Percentiles rank a stretch among this genome's conserved stretches.
phyloP scores from a whole-genome alignment of 1,284 basidiomycete genomes.

The Porodaedalea pini region DNA sequence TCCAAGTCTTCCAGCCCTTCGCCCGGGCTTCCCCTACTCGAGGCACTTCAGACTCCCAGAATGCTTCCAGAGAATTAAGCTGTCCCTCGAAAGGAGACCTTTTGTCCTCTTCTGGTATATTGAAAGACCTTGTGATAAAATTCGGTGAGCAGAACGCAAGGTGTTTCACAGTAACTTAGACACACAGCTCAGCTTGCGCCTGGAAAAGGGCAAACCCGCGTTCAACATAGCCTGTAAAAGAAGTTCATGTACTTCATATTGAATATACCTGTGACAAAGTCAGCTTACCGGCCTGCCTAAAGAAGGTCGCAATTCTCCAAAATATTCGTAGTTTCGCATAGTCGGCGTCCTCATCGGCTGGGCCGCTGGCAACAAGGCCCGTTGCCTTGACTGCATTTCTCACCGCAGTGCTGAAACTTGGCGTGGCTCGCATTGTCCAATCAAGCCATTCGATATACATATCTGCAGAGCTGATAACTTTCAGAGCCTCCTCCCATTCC shows the following conservation, averaged over 20 bases:
- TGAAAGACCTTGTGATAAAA: slow-evolving; percentile 45
- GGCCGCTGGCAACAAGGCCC: slow-evolving; percentile 33
- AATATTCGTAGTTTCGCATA: slow-evolving; percentile 58
- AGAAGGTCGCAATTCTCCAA: slow-evolving; percentile 65
- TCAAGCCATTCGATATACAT: slow-evolving; percentile 76
- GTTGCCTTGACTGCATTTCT: slow-evolving; percentile 46
- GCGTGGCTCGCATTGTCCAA: slow-evolving; percentile 55
- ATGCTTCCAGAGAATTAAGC: slow-evolving; percentile 61
- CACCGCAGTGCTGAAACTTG: slow-evolving; percentile 49
- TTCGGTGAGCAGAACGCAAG: slow-evolving; percentile 13
- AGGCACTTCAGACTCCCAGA: slow-evolving; percentile 71
- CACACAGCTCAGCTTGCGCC: slow-evolving; percentile 74
- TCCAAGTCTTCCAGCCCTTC: slow-evolving; percentile 62
- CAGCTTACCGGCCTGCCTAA: slow-evolving; percentile 69
- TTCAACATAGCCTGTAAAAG: slow-evolving; percentile 41
- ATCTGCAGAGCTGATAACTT: slow-evolving; percentile 43
- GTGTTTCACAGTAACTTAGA: slow-evolving; percentile 5
- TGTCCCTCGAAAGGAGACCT: slow-evolving; percentile 42
- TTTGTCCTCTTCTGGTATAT: slow-evolving; percentile 42
- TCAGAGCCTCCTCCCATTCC: slow-evolving; percentile 74
- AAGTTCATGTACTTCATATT: too few species aligned
- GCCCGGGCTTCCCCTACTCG: slow-evolving; percentile 60
- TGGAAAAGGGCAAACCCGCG: slow-evolving; percentile 71
- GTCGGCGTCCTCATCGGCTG: slow-evolving; percentile 42
- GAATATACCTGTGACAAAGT: too few species aligned